Conservation (phyloP, 352 stramenopile genomes). For the Phytophthora sp. region DNA sequence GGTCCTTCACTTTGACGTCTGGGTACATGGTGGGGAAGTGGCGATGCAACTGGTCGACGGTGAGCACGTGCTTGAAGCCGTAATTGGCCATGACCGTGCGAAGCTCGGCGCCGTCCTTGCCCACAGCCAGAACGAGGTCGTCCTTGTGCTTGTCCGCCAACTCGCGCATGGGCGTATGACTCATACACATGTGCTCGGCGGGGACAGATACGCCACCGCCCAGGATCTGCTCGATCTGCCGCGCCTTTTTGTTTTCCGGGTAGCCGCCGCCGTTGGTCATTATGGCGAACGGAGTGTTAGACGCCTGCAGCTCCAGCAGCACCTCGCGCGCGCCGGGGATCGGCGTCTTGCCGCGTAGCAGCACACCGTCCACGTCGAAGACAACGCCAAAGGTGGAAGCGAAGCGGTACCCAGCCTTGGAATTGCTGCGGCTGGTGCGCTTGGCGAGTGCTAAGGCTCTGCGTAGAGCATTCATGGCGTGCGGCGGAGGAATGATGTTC, state of each 20-base stretch:
- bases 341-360: constrained; percentile 75
- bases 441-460: constrained; percentile 10
- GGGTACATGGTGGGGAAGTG: constrained; percentile 86
- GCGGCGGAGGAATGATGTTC: no score
- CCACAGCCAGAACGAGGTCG: constrained; percentile 80
- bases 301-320: constrained; percentile 65
- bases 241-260: constrained; percentile 75
- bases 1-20: constrained; percentile 63
- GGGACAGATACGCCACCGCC: constrained; percentile 56
- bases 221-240: constrained; percentile 73
- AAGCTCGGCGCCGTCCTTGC: constrained; percentile 77
- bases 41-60: constrained; percentile 72
- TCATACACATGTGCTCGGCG: constrained; percentile 66
- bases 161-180: constrained; percentile 83
- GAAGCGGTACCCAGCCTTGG: not conserved
- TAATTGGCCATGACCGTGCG: constrained; percentile 74
- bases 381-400: constrained; percentile 77
- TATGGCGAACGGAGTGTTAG: constrained; percentile 77
- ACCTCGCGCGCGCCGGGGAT: constrained; percentile 75
- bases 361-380: constrained; percentile 85
- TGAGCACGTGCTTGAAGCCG: constrained; percentile 86
- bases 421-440: not conserved
- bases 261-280: constrained; percentile 90
- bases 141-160: constrained; percentile 69
- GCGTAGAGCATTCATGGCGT: constrained; percentile 34